Percentiles rank a stretch among this genome's conserved stretches.
These are phyloP conservation scores for Barbarea vulgaris DNA, from an alignment of 345 rosid genomes.

Conservation along the genomic window DNA sequence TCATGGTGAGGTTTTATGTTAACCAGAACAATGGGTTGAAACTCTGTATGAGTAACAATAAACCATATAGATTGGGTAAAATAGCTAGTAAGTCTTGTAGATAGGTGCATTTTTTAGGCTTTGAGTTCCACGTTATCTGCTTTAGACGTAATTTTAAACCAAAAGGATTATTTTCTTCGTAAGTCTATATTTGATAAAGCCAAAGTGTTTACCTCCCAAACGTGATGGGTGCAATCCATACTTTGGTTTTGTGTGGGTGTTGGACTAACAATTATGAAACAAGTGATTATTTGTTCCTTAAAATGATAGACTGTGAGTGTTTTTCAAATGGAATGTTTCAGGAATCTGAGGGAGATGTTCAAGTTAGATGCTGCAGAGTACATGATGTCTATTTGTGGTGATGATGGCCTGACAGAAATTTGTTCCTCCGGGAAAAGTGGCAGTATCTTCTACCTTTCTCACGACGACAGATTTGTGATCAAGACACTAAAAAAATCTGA, in stretches of 20 bases:
- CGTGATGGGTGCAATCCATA: not conserved
- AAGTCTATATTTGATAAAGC: too few relatives aligned
- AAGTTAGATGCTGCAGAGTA: constrained; percentile 96
- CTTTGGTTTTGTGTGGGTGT: not conserved
- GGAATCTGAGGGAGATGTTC: constrained; percentile 97
- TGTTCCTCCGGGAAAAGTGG: constrained; percentile 96
- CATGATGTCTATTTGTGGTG: constrained; percentile 99
- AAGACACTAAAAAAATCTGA: constrained; percentile 83
- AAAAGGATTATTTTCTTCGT: too few relatives aligned
- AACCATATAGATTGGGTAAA: too few relatives aligned
- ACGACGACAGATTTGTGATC: constrained; percentile 86
- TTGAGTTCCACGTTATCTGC: too few relatives aligned
- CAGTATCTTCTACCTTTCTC: constrained; percentile 92
- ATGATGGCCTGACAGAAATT: constrained; percentile 83
- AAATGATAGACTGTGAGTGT: constrained; percentile 1
- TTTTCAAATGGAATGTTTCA: constrained; percentile 38
- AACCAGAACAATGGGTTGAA: not conserved
- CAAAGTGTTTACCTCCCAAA: not conserved
- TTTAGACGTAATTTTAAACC: too few relatives aligned
- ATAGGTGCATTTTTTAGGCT: too few relatives aligned
- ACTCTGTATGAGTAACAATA: not conserved
- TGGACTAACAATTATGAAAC: not conserved
- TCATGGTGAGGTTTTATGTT: too few relatives aligned
- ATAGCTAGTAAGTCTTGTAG: too few relatives aligned
- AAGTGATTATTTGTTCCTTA: not conserved